Base-by-base conservation (phyloP, 139 green algal genomes). In the Protoeuglena noctilucae region DNA sequence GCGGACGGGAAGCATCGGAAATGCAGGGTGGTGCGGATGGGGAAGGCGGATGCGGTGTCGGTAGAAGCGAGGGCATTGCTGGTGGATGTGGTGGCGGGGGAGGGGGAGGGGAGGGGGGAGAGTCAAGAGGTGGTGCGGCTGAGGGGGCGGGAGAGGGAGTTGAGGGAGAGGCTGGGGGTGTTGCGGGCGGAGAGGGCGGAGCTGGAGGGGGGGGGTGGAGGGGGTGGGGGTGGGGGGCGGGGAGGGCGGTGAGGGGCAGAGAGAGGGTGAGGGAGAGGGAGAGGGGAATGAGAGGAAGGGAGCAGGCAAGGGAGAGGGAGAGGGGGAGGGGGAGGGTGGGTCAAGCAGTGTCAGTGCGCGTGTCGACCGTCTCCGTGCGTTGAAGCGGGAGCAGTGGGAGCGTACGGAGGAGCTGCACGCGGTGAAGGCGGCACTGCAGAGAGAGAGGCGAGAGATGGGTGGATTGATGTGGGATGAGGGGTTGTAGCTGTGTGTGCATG, bases 41-140 rank as follows among this genome's bases (percentile, higher is more conserved):
- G 68, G 59, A 50, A 63, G 54, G 12, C 65, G 70, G 60, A 78
- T 41, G 62, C 64, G 1, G 50, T 67, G 28, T 45, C 25, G 41
- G 54, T 50, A 14, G 48, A 3, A 5, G 65, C 49, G 26, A 54
- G 48, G 39, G 26, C 2, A 34, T 70, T 53, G 25, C 65, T 70
- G 45, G 67, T 77, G 6, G 61, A 74, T 22, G 26, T 12, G 34
- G 34, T 7, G 9, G 34, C 34, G 34, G 34, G 9, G 34, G 9
- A 12, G 9, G 34, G 12, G 9, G 34, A 43, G 9, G 34, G 9
- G 34, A 43, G 9, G 34, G 34, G 9, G 34, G 34, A 19, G 9
- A 7, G 34, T 7, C 9, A 43, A 7, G 9, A 43, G 34, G 34
- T 43, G 9, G 34, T 19, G 34, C 7, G 9, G 34, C 34, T 43